Evolutionary conservation across 768 basidiomycete species (phyloP).

Genomic region (Plicaturopsis crispa): DNA sequence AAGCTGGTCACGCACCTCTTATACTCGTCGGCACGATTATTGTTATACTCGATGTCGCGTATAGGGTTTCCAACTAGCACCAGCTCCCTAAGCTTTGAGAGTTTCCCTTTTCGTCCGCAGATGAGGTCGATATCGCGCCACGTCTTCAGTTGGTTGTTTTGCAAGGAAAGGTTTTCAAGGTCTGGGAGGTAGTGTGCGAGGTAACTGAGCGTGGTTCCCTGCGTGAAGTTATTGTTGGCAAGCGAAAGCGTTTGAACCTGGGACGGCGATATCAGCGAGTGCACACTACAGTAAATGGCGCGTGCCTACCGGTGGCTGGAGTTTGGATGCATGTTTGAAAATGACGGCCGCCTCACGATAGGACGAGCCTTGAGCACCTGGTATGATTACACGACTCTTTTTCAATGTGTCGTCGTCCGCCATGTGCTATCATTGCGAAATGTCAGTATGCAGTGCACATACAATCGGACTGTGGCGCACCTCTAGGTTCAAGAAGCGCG

Average conservation of each 20-base stretch:
- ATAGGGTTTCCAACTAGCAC: conserved; percentile 74
- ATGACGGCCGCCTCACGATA: conserved; percentile 71
- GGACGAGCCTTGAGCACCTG: conserved; percentile 59
- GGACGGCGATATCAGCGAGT: conserved; percentile 7
- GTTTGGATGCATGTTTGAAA: conserved; percentile 77
- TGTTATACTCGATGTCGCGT: conserved; percentile 48
- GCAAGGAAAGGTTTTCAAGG: conserved; percentile 72
- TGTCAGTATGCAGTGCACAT: not conserved
- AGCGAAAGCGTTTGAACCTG: conserved; percentile 80
- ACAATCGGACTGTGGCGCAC: conserved; percentile 40
- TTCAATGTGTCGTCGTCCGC: conserved; percentile 69
- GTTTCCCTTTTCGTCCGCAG: conserved; percentile 47
- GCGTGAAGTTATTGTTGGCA: conserved; percentile 66
- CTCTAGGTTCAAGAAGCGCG: conserved; percentile 74
- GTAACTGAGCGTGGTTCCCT: conserved; percentile 49
- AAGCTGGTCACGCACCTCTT: conserved; percentile 42
- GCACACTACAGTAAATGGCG: conserved; percentile 2
- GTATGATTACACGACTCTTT: conserved; percentile 62
- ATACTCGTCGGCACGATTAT: conserved; percentile 55
- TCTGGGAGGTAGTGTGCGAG: conserved; percentile 72
- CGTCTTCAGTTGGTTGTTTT: conserved; percentile 64
- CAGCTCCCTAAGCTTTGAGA: conserved; percentile 62
- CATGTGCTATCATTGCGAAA: conserved; percentile 49
- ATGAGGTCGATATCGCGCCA: conserved; percentile 68
- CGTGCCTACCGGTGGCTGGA: conserved; percentile 61